Conservation (phyloP, 139 green algal genomes). For the Micractinium conductrix region DNA sequence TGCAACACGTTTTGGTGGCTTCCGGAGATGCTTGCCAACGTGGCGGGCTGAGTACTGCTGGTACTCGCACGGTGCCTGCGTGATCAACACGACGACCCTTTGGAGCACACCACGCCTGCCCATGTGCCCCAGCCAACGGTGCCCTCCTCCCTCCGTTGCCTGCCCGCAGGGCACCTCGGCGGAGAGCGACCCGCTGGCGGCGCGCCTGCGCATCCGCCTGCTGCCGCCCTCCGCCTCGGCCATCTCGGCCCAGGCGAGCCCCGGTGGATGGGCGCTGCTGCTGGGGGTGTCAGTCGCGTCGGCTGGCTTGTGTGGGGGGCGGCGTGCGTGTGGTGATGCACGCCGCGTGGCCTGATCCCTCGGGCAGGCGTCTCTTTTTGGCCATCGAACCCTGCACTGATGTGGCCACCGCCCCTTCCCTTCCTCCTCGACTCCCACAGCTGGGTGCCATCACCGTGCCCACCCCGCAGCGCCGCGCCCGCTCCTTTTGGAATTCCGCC, state of each 20-base stretch:
- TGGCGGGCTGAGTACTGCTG: no score
- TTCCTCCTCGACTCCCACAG: not conserved
- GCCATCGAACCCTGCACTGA: not conserved
- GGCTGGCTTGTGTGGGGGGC: no score
- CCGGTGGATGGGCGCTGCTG: not conserved
- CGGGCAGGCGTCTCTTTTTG: not conserved
- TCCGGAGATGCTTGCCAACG: no score
- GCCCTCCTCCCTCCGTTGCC: not conserved
- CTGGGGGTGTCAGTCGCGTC: not conserved
- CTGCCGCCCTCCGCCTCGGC: not conserved
- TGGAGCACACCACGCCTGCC: no score
- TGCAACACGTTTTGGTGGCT: no score
- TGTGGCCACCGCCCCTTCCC: not conserved
- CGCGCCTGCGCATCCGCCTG: slow-evolving; percentile 6
- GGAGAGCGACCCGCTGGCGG: slow-evolving; percentile 17
- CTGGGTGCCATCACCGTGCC: not conserved
- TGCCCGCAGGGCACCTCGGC: slow-evolving; percentile 29
- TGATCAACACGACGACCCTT: no score
- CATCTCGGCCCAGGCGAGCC: not conserved
- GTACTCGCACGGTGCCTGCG: no score
- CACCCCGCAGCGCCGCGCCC: slow-evolving; percentile 8
- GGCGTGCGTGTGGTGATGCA: not conserved
- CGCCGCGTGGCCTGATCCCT: no score
- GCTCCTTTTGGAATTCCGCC: not conserved
- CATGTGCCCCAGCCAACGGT: no score